phyloP scores from a whole-genome alignment of 257 asterid genomes.

The Lantana camara region DNA sequence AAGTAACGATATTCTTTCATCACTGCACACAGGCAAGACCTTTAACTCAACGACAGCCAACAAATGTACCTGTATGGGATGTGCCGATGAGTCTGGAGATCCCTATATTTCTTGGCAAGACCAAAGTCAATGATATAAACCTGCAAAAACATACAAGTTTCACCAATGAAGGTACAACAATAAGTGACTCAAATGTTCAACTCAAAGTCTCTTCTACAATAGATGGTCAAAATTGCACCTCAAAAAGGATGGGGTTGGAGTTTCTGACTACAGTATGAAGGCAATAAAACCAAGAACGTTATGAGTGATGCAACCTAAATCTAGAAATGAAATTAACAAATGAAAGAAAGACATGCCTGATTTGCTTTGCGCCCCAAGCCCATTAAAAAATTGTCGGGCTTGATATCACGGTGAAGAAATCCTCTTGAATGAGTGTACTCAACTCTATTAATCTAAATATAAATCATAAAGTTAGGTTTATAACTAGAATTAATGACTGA shows the following conservation, averaged over 20 bases:
- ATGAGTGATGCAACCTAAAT: conserved; percentile 6
- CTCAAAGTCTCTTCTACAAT: too few relatives aligned
- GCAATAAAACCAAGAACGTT: not conserved
- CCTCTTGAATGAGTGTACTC: conserved; percentile 95
- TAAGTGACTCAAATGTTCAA: too few relatives aligned
- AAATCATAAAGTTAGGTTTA: conserved; percentile 19
- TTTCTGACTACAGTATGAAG: not conserved
- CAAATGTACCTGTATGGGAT: conserved; percentile 73
- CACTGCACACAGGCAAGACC: not conserved
- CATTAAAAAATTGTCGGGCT: conserved; percentile 94
- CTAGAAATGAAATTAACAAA: conserved; percentile 7
- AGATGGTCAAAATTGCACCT: too few relatives aligned
- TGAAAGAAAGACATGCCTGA: conserved; percentile 53
- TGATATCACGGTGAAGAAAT: conserved; percentile 97
- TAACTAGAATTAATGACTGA: conserved; percentile 22
- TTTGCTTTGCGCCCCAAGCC: conserved; percentile 99
- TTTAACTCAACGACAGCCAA: conserved; percentile 7
- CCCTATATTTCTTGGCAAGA: conserved; percentile 88
- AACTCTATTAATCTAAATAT: conserved; percentile 83
- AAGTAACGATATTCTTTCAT: too few relatives aligned
- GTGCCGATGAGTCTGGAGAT: conserved; percentile 70
- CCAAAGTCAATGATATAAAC: conserved; percentile 86
- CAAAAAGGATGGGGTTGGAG: too few relatives aligned
- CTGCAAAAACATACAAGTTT: conserved; percentile 38
- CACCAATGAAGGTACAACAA: conserved; percentile 16